These are phyloP conservation scores for Collariella sp. DNA, from an alignment of 495 filamentous ascomycete species.

Conservation along the genomic window DNA sequence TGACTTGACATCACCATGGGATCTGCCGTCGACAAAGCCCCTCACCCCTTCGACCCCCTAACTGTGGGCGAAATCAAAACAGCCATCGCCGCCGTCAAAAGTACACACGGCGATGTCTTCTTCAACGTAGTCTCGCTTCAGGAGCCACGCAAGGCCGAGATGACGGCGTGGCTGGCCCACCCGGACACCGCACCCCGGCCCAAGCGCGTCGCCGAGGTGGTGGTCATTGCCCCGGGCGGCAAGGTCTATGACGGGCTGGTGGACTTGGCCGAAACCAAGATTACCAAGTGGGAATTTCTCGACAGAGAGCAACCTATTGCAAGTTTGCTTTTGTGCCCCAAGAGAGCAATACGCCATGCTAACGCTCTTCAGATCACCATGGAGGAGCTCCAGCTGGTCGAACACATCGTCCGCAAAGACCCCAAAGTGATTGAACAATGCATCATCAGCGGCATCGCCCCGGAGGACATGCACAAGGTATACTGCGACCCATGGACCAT, in stretches of 20 bases:
- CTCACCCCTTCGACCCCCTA: slow-evolving; percentile 81
- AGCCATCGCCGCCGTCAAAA: slow-evolving; percentile 59
- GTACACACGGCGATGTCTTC: slow-evolving; percentile 60
- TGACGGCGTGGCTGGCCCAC: slow-evolving; percentile 71
- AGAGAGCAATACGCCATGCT: slow-evolving; percentile 1
- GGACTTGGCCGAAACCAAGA: slow-evolving; percentile 60
- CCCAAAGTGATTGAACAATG: slow-evolving; percentile 92
- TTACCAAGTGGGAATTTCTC: slow-evolving; percentile 66
- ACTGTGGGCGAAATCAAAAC: slow-evolving; percentile 67
- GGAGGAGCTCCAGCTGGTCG: slow-evolving; percentile 88
- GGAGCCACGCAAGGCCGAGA: slow-evolving; percentile 81
- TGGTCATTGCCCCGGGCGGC: slow-evolving; percentile 72
- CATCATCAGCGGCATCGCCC: slow-evolving; percentile 73
- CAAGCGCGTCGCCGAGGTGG: slow-evolving; percentile 68
- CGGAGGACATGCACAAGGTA: slow-evolving; percentile 82
- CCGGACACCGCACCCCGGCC: slow-evolving; percentile 56
- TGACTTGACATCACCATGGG: slow-evolving; percentile 16
- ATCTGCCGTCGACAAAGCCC: slow-evolving; percentile 13
- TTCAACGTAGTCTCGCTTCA: slow-evolving; percentile 88
- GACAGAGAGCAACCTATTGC: slow-evolving; percentile 79
- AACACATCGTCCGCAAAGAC: slow-evolving; percentile 68
- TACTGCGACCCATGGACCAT: slow-evolving; percentile 93
- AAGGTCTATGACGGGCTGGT: slow-evolving; percentile 83
- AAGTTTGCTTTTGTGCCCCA: slow-evolving; percentile 22
- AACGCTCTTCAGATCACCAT: slow-evolving; percentile 63